These are phyloP conservation scores for Cardiospermum halicacabum DNA, from an alignment of 345 rosid species.

Conservation along the genomic window DNA sequence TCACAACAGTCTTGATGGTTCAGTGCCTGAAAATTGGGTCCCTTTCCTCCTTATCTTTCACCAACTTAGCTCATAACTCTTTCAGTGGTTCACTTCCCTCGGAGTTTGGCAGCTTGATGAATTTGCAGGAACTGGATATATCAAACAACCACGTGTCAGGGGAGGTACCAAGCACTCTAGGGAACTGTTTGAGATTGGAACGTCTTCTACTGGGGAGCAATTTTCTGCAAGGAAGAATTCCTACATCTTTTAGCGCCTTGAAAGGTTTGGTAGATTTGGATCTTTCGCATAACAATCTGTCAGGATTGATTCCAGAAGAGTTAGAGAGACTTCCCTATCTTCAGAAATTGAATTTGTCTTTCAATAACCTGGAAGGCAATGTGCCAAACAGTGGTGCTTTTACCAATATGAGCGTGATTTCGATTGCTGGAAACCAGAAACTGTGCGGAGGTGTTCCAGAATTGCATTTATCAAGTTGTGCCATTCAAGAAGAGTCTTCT, in stretches of 20 bases:
- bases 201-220: constrained; percentile 19
- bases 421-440: constrained; percentile 23
- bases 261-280: constrained; percentile 27
- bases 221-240: constrained; percentile 28
- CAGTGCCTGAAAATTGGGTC: constrained; percentile 10
- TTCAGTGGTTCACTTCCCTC: too few species aligned
- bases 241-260: constrained; percentile 23
- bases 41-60: constrained; percentile 12
- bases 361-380: constrained; percentile 37
- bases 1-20: constrained; percentile 20
- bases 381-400: constrained; percentile 33
- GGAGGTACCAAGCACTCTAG: constrained; percentile 23
- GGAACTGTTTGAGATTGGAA: constrained; percentile 21
- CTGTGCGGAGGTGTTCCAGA: constrained; percentile 33
- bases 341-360: constrained; percentile 24
- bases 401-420: constrained; percentile 25
- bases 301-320: constrained; percentile 21
- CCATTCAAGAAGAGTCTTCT: neutral
- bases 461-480: constrained; percentile 14
- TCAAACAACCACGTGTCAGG: too few species aligned
- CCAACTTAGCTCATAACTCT: constrained; percentile 14
- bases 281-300: constrained; percentile 31
- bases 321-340: constrained; percentile 2
- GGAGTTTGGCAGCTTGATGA: too few species aligned
- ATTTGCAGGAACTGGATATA: too few species aligned